Conservation (phyloP, 768 basidiomycete genomes). For the Tremella yokohamensis region DNA sequence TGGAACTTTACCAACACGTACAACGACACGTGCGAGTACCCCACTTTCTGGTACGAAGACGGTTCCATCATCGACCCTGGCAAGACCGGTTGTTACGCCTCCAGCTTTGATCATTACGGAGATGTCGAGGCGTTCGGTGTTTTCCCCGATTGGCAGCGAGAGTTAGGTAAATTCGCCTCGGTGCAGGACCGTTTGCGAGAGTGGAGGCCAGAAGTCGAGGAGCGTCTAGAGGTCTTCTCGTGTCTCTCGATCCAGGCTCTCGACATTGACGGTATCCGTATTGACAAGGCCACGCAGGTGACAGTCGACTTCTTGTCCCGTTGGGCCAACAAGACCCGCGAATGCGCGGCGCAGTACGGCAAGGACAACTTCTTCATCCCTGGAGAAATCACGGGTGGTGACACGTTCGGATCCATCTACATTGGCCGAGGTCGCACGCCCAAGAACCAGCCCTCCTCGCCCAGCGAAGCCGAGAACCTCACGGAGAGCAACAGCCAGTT, state of each 20-base stretch:
- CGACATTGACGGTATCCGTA: slow-evolving; percentile 89
- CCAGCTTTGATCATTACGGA: slow-evolving; percentile 92
- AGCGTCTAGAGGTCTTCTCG: slow-evolving; percentile 70
- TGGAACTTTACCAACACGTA: slow-evolving; percentile 69
- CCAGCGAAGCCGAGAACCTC: slow-evolving; percentile 65
- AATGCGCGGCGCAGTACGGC: slow-evolving; percentile 66
- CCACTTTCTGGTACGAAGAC: slow-evolving; percentile 74
- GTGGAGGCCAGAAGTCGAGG: slow-evolving; percentile 77
- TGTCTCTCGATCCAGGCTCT: slow-evolving; percentile 84
- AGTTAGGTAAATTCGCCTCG: slow-evolving; percentile 89
- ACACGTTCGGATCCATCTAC: slow-evolving; percentile 82
- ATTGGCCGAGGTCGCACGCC: slow-evolving; percentile 84
- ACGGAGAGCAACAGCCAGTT: slow-evolving; percentile 64
- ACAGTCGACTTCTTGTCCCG: slow-evolving; percentile 72
- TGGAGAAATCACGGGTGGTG: slow-evolving; percentile 91
- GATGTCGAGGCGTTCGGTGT: slow-evolving; percentile 98
- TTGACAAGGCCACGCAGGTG: slow-evolving; percentile 91
- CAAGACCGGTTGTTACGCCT: slow-evolving; percentile 69
- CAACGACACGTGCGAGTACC: slow-evolving; percentile 70
- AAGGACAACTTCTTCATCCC: slow-evolving; percentile 88
- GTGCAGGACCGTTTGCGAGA: slow-evolving; percentile 94
- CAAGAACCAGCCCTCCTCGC: slow-evolving; percentile 61
- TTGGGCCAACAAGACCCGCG: slow-evolving; percentile 71
- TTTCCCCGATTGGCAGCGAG: slow-evolving; percentile 68
- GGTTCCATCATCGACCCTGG: slow-evolving; percentile 61